Percentiles rank a stretch among this genome's conserved stretches.
phyloP scores from a whole-genome alignment of 495 filamentous ascomycete genomes.

The Tuber melanosporum region DNA sequence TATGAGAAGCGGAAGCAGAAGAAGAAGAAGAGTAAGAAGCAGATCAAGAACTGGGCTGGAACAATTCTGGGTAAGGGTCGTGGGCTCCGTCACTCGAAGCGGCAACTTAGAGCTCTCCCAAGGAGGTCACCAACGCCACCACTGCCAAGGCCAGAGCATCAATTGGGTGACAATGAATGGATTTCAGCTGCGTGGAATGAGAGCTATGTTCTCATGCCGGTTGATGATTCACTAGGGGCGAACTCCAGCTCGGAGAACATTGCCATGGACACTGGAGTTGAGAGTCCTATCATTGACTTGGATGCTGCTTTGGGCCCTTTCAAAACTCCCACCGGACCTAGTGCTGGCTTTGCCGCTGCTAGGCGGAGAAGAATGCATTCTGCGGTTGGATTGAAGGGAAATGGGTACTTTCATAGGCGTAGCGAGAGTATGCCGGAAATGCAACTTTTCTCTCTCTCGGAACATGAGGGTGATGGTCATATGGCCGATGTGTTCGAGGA shows the following conservation, averaged over 20 bases:
- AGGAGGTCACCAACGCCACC: conserved; percentile 40
- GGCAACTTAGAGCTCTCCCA: conserved; percentile 32
- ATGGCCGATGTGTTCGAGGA: conserved; percentile 86
- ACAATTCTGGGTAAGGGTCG: conserved; percentile 38
- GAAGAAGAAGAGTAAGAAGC: conserved; percentile 42
- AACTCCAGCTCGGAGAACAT: conserved; percentile 29
- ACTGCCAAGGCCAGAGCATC: conserved; percentile 26
- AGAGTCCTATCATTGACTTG: conserved; percentile 78
- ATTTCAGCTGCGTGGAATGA: conserved; percentile 42
- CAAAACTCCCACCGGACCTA: conserved; percentile 64
- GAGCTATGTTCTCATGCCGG: conserved; percentile 42
- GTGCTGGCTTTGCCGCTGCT: conserved; percentile 53
- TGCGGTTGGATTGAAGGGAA: conserved; percentile 67
- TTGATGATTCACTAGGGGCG: conserved; percentile 33
- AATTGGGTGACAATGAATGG: conserved; percentile 39
- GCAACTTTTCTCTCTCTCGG: conserved; percentile 65
- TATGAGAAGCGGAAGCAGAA: conserved; percentile 31
- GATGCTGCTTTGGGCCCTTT: conserved; percentile 94
- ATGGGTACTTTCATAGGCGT: conserved; percentile 83
- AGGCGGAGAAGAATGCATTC: conserved; percentile 81
- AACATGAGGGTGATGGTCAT: conserved; percentile 62
- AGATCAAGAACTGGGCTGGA: conserved; percentile 42
- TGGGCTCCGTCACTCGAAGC: conserved; percentile 37
- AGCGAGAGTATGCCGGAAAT: conserved; percentile 89
- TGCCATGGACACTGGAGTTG: conserved; percentile 25